Conservation (phyloP, 768 basidiomycete genomes). For the Erythrobasidium yunnanense region DNA sequence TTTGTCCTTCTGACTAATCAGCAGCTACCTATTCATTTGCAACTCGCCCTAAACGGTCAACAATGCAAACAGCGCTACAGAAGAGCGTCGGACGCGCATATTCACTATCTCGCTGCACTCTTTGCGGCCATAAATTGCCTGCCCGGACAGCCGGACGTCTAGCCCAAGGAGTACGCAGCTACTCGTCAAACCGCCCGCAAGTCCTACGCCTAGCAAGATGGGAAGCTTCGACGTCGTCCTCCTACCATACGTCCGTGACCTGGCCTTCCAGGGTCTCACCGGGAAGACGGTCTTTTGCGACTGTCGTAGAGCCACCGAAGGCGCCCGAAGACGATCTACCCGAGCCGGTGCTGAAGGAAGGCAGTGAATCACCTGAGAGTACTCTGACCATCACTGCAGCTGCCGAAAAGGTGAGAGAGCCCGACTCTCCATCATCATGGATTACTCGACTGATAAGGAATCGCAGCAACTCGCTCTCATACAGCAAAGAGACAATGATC, state of each 20-base stretch:
- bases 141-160: background rate
- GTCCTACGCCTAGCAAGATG: too few species aligned
- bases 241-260: too few species aligned
- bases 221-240: too few species aligned
- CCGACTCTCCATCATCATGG: background rate
- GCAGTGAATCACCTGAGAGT: background rate
- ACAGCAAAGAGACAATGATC: conserved; percentile 54
- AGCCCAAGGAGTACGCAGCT: too few species aligned
- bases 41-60: too few species aligned
- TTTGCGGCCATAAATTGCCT: background rate
- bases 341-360: conserved; percentile 7
- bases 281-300: conserved; percentile 14
- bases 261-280: too few species aligned
- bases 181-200: too few species aligned
- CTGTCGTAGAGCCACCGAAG: conserved; percentile 16
- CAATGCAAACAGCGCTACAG: too few species aligned
- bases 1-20: too few species aligned
- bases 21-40: too few species aligned
- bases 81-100: too few species aligned
- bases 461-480: conserved; percentile 57
- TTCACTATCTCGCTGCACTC: background rate
- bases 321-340: conserved; percentile 19
- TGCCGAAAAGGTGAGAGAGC: conserved; percentile 10
- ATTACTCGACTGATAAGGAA: background rate
- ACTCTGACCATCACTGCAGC: conserved; percentile 8